Conservation (phyloP, 1,284 basidiomycete species). For the Vanrija pseudolonga region DNA sequence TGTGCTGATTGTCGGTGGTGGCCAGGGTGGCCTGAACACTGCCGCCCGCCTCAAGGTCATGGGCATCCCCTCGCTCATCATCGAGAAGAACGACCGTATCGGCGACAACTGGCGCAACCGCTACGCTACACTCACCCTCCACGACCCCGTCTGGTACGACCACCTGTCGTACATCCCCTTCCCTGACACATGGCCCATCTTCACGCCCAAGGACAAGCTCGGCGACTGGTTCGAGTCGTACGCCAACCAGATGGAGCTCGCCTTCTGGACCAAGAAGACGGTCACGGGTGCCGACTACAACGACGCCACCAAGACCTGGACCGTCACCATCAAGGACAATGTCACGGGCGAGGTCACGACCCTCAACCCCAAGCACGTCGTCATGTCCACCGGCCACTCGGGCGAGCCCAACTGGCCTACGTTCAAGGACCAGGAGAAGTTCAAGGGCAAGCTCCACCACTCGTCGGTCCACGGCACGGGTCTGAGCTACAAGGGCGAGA, state of each 20-base stretch:
- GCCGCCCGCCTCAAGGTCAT: constrained; percentile 48
- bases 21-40: constrained; percentile 23
- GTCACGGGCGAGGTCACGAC: constrained; percentile 49
- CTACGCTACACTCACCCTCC: constrained; percentile 59
- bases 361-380: constrained; percentile 50
- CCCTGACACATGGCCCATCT: constrained; percentile 57
- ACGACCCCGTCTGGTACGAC: constrained; percentile 56
- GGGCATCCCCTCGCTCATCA: constrained; percentile 42
- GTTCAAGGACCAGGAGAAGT: constrained; percentile 48
- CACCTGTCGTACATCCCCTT: constrained; percentile 52
- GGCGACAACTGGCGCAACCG: constrained; percentile 52
- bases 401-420: constrained; percentile 17
- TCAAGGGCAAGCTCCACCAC: constrained; percentile 57
- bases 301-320: constrained; percentile 49
- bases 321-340: constrained; percentile 50
- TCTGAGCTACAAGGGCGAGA: constrained; percentile 50
- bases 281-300: constrained; percentile 52
- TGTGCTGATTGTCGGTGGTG: constrained; percentile 25
- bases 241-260: constrained; percentile 32
- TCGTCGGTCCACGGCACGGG: constrained; percentile 54
- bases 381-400: constrained; percentile 17
- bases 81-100: constrained; percentile 44
- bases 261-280: constrained; percentile 49
- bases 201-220: constrained; percentile 54
- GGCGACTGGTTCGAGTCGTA: constrained; percentile 39